Conservation (phyloP, 1,139 yeast species). For the Diutina scorzettiae region DNA sequence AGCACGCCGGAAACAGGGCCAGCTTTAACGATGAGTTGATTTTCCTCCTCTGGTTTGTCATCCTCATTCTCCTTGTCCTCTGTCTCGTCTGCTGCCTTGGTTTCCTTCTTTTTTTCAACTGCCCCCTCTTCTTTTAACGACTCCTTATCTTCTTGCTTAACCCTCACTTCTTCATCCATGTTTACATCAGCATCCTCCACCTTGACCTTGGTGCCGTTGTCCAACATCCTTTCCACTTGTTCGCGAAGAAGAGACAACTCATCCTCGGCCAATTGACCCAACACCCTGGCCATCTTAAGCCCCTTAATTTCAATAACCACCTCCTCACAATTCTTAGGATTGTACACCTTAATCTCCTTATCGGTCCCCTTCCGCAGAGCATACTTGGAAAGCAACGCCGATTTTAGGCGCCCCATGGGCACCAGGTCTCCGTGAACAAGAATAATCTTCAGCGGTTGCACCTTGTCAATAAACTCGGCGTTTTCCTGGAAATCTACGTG, state of each 20-base stretch:
- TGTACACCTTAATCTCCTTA: slow-evolving; percentile 82
- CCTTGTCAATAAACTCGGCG: slow-evolving; percentile 77
- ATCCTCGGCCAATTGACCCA: slow-evolving; percentile 8
- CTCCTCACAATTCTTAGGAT: slow-evolving; percentile 85
- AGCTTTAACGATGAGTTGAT: slow-evolving; percentile 10
- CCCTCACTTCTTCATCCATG: not conserved
- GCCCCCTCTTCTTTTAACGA: slow-evolving; percentile 6
- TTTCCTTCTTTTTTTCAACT: slow-evolving; percentile 10
- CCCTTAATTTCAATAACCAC: slow-evolving; percentile 72
- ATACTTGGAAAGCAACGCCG: slow-evolving; percentile 83
- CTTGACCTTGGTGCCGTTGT: slow-evolving; percentile 8
- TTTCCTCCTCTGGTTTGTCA: slow-evolving; percentile 16
- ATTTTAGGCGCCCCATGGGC: slow-evolving; percentile 94
- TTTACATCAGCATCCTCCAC: slow-evolving; percentile 8
- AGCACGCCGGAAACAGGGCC: slow-evolving; percentile 65
- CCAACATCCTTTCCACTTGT: slow-evolving; percentile 8
- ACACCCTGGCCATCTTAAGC: slow-evolving; percentile 57
- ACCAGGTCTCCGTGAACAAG: slow-evolving; percentile 97
- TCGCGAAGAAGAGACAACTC: slow-evolving; percentile 9
- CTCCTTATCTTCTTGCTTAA: slow-evolving; percentile 7
- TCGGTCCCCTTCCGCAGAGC: slow-evolving; percentile 75
- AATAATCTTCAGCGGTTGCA: slow-evolving; percentile 73
- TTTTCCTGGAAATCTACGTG: slow-evolving; percentile 96
- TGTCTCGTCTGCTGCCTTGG: slow-evolving; percentile 11
- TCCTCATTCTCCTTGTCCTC: not conserved